Conservation (phyloP, 768 basidiomycete species). For the Tremella fuciformis region DNA sequence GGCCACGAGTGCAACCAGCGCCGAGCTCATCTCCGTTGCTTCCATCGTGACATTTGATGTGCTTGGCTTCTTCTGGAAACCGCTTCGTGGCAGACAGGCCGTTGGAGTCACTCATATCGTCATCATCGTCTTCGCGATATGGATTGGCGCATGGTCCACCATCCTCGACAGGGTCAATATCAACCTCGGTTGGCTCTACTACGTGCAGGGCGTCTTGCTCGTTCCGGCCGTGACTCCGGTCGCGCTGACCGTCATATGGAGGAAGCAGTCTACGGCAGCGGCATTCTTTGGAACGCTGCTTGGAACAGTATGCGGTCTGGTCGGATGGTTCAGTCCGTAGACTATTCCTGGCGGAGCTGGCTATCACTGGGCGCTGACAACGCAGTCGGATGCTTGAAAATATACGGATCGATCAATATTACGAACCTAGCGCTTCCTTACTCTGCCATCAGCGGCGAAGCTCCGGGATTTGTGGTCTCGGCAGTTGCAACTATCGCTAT, state of each 20-base stretch:
- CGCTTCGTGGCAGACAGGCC: slow-evolving; percentile 19
- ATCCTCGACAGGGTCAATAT: slow-evolving; percentile 43
- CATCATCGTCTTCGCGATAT: slow-evolving; percentile 43
- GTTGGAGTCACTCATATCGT: slow-evolving; percentile 30
- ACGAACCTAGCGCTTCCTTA: slow-evolving; percentile 30
- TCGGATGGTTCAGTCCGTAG: slow-evolving; percentile 16
- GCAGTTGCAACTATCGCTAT: slow-evolving; percentile 15
- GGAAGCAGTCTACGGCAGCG: slow-evolving; percentile 9
- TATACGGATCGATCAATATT: slow-evolving; percentile 26
- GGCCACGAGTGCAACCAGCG: slow-evolving; percentile 57
- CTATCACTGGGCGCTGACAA: no score
- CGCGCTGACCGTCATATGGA: slow-evolving; percentile 23
- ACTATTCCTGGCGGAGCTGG: no score
- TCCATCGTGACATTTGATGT: slow-evolving; percentile 48
- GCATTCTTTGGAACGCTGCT: slow-evolving; percentile 30
- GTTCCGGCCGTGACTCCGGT: slow-evolving; percentile 29
- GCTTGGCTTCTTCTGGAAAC: slow-evolving; percentile 49
- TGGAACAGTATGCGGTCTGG: slow-evolving; percentile 22
- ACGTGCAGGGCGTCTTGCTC: slow-evolving; percentile 24
- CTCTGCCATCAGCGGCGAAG: slow-evolving; percentile 28
- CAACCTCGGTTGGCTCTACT: slow-evolving; percentile 48
- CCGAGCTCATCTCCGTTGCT: slow-evolving; percentile 57
- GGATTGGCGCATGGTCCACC: slow-evolving; percentile 44
- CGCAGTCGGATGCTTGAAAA: slow-evolving; percentile 21
- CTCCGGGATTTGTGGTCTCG: slow-evolving; percentile 26